Evolutionary conservation across 345 rosid species (phyloP), one percentile per base, ranked within the genome.

Genomic region (Corchorus olitorius): DNA sequence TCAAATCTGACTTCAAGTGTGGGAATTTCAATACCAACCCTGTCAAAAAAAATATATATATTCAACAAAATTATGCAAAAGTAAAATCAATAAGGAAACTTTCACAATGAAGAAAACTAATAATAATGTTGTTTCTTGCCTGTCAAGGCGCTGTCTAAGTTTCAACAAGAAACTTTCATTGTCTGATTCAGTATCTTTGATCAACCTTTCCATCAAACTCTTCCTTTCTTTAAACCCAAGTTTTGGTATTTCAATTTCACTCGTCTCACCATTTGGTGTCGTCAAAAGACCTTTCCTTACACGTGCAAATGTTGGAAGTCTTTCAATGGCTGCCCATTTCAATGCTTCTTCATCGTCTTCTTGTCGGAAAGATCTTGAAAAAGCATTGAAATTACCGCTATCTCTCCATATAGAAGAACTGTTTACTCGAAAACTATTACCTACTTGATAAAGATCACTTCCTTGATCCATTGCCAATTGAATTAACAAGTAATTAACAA

Each of bases 1-100:
- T 86, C 85, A 63, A 79, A 88, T 65, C 89, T 52, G 10, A 86
- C 89, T 81, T 86, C 88, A 27, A 86, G 62, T 5, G 87, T 78
- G 50, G 91, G 89, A 5, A 83, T 60, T 33, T 80, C 67, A 65
- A 88, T 33, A 41, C 83, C 75, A 64, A 86, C 89, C 54, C 85
- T 88, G 83, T 22, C 9, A 67, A 73, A 34, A 27, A 27, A 27
- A 0, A 27, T 27, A 27, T 27, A 27, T 27, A 27, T 16, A 72
- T 19, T 66, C 35, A 49, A 49, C 7, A 48, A 67, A 65, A 27
- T 3, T 27, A 27, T 27, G 35, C 10, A 20, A 66, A 66, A 27
- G 10, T 9, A 12, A 19, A 46, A 10, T 5, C 3, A 22, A 45
- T 15, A 14, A 59, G 3, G n/a, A 61, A 16, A 49, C 43, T n/a